These are phyloP conservation scores for Astrocystis sublimbata DNA, from an alignment of 495 filamentous ascomycete genomes.

Conservation along the genomic window DNA sequence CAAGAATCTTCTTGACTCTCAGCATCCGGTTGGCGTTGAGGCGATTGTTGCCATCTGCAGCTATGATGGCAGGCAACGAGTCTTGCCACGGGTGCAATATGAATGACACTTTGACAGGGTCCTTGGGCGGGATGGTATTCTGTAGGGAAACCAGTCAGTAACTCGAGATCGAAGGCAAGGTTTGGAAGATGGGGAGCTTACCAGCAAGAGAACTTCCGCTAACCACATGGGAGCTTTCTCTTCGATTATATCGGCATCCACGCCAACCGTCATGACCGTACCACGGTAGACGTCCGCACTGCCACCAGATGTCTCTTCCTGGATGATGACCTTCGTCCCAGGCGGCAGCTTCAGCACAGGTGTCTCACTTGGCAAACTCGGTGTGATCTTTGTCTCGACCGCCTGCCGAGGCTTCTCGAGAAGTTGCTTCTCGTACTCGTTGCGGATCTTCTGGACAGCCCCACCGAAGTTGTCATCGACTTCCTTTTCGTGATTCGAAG, in stretches of 20 bases:
- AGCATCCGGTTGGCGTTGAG: constrained; percentile 98
- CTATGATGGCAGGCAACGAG: constrained; percentile 66
- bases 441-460: constrained; percentile 72
- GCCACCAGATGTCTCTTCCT: constrained; percentile 91
- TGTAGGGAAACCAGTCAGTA: constrained; percentile 37
- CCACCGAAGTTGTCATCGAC: constrained; percentile 83
- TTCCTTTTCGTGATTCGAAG: constrained; percentile 80
- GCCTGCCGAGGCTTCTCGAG: constrained; percentile 53
- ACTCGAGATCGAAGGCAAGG: neutral
- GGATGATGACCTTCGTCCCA: constrained; percentile 84
- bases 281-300: constrained; percentile 91
- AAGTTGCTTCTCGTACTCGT: constrained; percentile 72
- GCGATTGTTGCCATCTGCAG: constrained; percentile 73
- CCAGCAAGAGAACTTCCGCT: constrained; percentile 81
- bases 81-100: constrained; percentile 83
- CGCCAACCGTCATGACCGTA: constrained; percentile 72
- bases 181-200: constrained; percentile 33
- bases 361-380: constrained; percentile 80
- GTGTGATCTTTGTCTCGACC: constrained; percentile 67
- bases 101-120: constrained; percentile 92
- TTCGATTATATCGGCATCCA: constrained; percentile 81
- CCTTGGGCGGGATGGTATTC: constrained; percentile 83
- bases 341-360: constrained; percentile 78
- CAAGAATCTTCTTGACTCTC: constrained; percentile 89
- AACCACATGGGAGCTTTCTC: constrained; percentile 86